Percentiles rank a stretch among this genome's conserved stretches.
Evolutionary conservation across 768 basidiomycete genomes (phyloP).

Genomic region (Serendipita indica): DNA sequence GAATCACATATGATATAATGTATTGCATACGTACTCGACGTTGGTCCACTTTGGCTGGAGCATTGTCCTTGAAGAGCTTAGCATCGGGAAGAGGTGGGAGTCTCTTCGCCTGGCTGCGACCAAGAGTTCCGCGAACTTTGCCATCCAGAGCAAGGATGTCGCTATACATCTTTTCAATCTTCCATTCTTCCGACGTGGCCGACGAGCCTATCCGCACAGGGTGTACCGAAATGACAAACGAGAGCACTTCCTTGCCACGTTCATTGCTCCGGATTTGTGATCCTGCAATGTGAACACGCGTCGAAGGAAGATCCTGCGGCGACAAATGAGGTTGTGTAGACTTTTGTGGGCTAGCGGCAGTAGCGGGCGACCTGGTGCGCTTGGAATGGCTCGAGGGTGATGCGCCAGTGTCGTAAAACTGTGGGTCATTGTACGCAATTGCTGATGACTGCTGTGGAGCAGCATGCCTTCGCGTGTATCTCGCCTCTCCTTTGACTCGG

Average conservation of each 20-base stretch:
- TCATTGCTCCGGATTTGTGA: constrained; percentile 83
- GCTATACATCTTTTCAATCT: constrained; percentile 84
- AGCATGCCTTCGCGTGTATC: neutral
- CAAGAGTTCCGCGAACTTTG: constrained; percentile 41
- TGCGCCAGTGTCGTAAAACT: neutral
- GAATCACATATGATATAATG: constrained; percentile 5
- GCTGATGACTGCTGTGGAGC: neutral
- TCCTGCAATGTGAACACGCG: constrained; percentile 54
- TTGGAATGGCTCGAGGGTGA: neutral
- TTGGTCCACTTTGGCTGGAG: constrained; percentile 92
- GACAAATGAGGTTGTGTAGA: neutral
- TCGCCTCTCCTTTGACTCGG: neutral
- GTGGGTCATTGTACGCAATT: neutral
- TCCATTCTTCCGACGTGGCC: constrained; percentile 37
- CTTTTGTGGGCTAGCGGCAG: neutral
- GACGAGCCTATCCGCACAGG: constrained; percentile 29
- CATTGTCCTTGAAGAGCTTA: constrained; percentile 91
- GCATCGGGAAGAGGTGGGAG: constrained; percentile 77
- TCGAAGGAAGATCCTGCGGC: constrained; percentile 53
- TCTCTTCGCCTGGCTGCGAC: constrained; percentile 44
- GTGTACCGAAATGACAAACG: constrained; percentile 63
- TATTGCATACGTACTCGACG: constrained; percentile 50
- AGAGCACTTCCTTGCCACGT: constrained; percentile 80
- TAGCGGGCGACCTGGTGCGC: neutral
- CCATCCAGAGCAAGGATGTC: constrained; percentile 84